Conservation (phyloP, 441 rosid genomes). For the Adansonia madagascariensis region DNA sequence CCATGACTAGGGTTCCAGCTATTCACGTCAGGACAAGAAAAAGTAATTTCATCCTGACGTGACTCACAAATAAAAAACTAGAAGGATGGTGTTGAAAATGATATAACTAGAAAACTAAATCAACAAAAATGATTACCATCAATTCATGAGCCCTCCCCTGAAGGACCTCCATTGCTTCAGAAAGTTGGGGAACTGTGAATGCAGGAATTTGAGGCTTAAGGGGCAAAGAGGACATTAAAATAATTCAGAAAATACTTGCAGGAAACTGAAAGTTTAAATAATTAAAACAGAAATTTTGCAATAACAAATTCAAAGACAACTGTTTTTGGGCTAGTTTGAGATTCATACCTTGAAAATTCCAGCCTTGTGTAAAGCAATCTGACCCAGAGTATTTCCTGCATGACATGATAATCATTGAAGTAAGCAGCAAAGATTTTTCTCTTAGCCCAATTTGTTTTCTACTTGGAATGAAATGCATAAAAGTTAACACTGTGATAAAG, state of each 20-base stretch:
- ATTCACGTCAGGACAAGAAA: neutral
- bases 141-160: constrained; percentile 54
- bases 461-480: constrained; percentile 11
- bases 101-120: neutral
- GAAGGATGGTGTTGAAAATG: neutral
- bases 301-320: constrained; percentile 27
- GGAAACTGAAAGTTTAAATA: constrained; percentile 42
- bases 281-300: constrained; percentile 35
- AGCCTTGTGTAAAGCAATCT: constrained; percentile 86
- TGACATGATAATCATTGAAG: constrained; percentile 29
- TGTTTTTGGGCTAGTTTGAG: constrained; percentile 26
- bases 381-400: constrained; percentile 70
- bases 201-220: constrained; percentile 89
- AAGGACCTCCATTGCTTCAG: constrained; percentile 88
- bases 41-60: neutral
- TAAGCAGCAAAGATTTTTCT: constrained; percentile 17
- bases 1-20: neutral
- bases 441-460: neutral
- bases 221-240: constrained; percentile 55
- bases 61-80: neutral
- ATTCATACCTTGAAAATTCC: constrained; percentile 85
- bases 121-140: constrained; percentile 43
- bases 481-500: neutral
- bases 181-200: constrained; percentile 72
- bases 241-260: constrained; percentile 44